A percentile compares a stretch with the other conserved stretches of the same genome.
These are phyloP conservation scores for Paecilomyces niveus DNA, from an alignment of 2,329 filamentous ascomycete genomes.

Conservation along the genomic window DNA sequence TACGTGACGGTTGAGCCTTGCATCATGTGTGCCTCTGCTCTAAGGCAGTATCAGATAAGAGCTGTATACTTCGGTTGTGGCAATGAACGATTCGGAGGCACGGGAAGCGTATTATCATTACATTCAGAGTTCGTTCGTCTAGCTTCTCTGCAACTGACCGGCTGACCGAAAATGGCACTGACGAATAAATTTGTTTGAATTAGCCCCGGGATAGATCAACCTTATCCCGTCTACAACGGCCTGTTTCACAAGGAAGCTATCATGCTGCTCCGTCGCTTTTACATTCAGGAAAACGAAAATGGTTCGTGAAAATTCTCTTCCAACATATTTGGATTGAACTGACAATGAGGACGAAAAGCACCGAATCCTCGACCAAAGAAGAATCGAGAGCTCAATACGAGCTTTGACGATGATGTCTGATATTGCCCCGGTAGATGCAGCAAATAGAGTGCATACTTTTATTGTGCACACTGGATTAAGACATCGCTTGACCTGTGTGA, in stretches of 20 bases:
- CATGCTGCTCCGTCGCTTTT: conserved; percentile 84
- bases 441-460: background rate
- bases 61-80: conserved; percentile 91
- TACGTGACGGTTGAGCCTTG: conserved; percentile 98
- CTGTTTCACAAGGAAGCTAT: conserved; percentile 90
- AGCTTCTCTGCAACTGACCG: conserved; percentile 13
- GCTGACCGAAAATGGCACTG: conserved; percentile 31
- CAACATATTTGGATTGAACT: conserved; percentile 2
- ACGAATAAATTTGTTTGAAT: background rate
- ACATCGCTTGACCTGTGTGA: background rate
- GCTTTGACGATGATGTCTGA: conserved; percentile 33
- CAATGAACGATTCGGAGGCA: conserved; percentile 96
- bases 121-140: conserved; percentile 58
- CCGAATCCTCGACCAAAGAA: conserved; percentile 60
- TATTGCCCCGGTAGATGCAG: background rate
- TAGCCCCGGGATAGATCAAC: conserved; percentile 65
- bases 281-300: conserved; percentile 95
- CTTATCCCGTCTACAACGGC: conserved; percentile 78
- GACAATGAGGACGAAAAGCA: conserved; percentile 33
- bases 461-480: background rate
- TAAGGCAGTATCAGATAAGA: conserved; percentile 80
- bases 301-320: conserved; percentile 44
- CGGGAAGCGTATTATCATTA: conserved; percentile 84
- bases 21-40: conserved; percentile 93
- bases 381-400: conserved; percentile 56